A percentile compares a stretch with the other conserved stretches of the same genome.
These are phyloP conservation scores for Combretum micranthum DNA, from an alignment of 345 rosid genomes.

Conservation along the genomic window DNA sequence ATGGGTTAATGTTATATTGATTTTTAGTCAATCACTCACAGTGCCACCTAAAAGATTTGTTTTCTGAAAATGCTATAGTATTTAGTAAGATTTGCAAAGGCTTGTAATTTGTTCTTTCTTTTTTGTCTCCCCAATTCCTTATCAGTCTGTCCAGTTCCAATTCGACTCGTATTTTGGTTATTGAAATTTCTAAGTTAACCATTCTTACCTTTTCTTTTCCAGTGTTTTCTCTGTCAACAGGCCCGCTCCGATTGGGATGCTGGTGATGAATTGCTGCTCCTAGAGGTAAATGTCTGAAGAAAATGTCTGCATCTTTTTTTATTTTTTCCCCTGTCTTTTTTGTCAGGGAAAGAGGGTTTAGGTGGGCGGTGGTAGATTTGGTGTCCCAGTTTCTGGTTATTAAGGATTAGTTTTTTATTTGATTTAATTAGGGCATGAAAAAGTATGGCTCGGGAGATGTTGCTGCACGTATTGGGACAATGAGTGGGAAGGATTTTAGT, in stretches of 20 bases:
- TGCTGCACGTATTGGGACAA: slow-evolving; percentile 95
- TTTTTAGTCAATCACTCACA: too few relatives aligned
- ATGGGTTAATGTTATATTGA: too few relatives aligned
- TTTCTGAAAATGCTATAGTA: too few relatives aligned
- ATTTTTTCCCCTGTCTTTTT: too few relatives aligned
- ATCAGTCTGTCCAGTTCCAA: neutral
- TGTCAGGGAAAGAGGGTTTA: too few relatives aligned
- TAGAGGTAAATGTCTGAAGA: slow-evolving; percentile 49
- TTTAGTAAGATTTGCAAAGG: too few relatives aligned
- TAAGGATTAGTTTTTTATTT: neutral
- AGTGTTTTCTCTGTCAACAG: slow-evolving; percentile 29
- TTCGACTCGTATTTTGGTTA: neutral
- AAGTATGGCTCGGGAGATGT: slow-evolving; percentile 98
- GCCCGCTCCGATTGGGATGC: slow-evolving; percentile 97
- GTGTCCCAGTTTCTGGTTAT: slow-evolving; percentile 2
- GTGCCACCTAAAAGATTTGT: too few relatives aligned
- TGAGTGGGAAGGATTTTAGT: slow-evolving; percentile 68
- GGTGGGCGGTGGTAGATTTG: too few relatives aligned
- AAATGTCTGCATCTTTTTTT: neutral
- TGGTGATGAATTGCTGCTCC: slow-evolving; percentile 90
- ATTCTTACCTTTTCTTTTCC: neutral
- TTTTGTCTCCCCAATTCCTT: neutral
- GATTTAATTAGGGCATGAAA: slow-evolving; percentile 69
- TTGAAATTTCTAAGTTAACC: neutral
- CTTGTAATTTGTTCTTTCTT: too few relatives aligned